A percentile compares a stretch with the other conserved stretches of the same genome.
phyloP scores from a whole-genome alignment of 768 basidiomycete species.

The Polyporus arcularius region DNA sequence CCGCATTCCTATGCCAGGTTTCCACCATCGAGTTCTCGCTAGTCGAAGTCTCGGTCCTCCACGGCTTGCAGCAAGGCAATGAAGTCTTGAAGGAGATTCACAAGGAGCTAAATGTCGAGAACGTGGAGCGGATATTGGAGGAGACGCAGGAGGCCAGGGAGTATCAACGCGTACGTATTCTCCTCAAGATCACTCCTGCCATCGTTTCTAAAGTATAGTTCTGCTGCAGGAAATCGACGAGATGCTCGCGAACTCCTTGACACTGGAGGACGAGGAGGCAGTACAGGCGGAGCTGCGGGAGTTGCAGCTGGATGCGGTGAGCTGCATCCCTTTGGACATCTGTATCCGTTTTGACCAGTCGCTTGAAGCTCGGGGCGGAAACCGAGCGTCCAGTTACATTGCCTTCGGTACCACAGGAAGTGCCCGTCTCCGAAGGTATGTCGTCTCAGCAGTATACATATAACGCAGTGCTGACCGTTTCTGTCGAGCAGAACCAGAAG shows the following conservation, averaged over 20 bases:
- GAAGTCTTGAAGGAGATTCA: slow-evolving; percentile 93
- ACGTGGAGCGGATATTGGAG: slow-evolving; percentile 90
- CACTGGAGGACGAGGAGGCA: slow-evolving; percentile 89
- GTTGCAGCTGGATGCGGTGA: slow-evolving; percentile 65
- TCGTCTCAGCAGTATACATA: neutral
- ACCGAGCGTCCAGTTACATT: slow-evolving; percentile 39
- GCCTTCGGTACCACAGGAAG: slow-evolving; percentile 54
- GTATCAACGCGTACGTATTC: slow-evolving; percentile 73
- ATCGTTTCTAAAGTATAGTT: slow-evolving; percentile 4
- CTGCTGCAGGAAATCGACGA: slow-evolving; percentile 81
- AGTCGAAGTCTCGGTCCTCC: slow-evolving; percentile 88
- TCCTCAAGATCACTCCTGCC: neutral
- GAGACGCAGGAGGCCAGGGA: slow-evolving; percentile 92
- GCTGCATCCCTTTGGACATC: slow-evolving; percentile 21
- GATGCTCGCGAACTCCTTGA: slow-evolving; percentile 79
- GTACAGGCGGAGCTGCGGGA: slow-evolving; percentile 81
- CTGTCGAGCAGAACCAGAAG: neutral
- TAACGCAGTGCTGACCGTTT: neutral
- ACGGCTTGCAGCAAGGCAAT: slow-evolving; percentile 92
- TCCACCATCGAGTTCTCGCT: slow-evolving; percentile 96
- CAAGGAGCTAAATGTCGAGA: slow-evolving; percentile 88
- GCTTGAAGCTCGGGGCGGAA: slow-evolving; percentile 7
- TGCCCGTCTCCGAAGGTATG: slow-evolving; percentile 44
- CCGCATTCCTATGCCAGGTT: slow-evolving; percentile 56
- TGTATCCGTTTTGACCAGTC: neutral